Base-by-base conservation (phyloP, 2,329 filamentous ascomycete species). In the Colletotrichum sp. region DNA sequence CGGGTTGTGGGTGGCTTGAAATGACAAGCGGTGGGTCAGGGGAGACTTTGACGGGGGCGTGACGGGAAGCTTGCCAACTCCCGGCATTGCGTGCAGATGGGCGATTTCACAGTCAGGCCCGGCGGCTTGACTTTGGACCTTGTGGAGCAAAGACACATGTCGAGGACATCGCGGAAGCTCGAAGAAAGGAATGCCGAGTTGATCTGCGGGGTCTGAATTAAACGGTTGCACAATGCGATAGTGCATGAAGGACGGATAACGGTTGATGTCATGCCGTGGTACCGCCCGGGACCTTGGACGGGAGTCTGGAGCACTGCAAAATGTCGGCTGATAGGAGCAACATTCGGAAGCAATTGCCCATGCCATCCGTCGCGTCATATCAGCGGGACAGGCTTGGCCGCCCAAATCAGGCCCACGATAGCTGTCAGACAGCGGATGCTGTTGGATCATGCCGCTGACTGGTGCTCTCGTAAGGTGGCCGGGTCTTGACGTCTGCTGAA, bases 1-100 rank as follows among this genome's bases (percentile, higher is more conserved):
- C 68, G 68, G 57, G 68, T 70, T 63, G 68, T 70, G 68, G 68
- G 57, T 63, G 44, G 39, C 39, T 55, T 59, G 39, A 64, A 64
- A 75, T 72, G 63, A 72, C 55, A 57, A 36, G 30, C 26, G 28
- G 55, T 68, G 69, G 69, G 72, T 67, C 68, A 72, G 21, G 30
- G 16, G 63, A 49, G 15, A 32, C 57, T 32, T n/a, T 26, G 57
- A 52, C 68, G 55, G 21, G 62, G 71, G 28, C 65, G 26, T 57
- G 55, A 26, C 68, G 28, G 18, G 49, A 60, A 34, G 66, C 66
- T 68, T 68, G 64, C 64, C 64, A 67, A 34, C 64, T 55, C 32
- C 44, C 66, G 66, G 52, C 9, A 60, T 68, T 68, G 66, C 66
- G 66, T 60, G 52, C 66, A 60, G 52, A 44, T 26, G 66, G 66